Evolutionary conservation across 805 yeast genomes (phyloP), one percentile per base, ranked within the genome.

Genomic region (Wickerhamiella azyma): DNA sequence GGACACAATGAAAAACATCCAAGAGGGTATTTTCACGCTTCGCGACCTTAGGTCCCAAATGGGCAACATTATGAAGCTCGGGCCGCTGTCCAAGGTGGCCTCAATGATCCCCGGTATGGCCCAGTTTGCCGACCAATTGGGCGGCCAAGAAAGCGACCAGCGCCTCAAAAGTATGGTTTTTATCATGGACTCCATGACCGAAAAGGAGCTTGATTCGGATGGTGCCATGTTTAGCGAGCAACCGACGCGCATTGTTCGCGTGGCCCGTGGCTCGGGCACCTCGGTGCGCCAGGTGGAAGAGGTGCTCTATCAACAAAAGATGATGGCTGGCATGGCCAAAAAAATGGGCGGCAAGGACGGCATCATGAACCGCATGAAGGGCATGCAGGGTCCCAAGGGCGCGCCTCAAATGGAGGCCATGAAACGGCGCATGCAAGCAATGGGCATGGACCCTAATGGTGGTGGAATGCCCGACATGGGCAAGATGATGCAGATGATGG

Each of bases 31-130:
- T 56, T 89, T 89, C 65, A 86, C 97, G 1, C 69, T 89, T 46
- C 71, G 85, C 51, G 97, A 92, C 64, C 76, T 89, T 66, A 88
- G 92, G 57, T 82, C 89, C 46, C 97, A 92, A 64, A 82, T 89
- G 94, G 81, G 82, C 62, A 89, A 88, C 54, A 82, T 92, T 55
- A 71, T 89, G 75, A 92, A 92, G 63, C 85, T 92, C 94, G 98
- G 98, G 1, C 96, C 97, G 2, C 66, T 89, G 45, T 79, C 94
- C 19, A 88, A 92, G 61, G 85, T 89, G 52, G 96, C 96, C 2
- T 76, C 81, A 45, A 89, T 89, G 96, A 78, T 89, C 49, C 98
- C 98, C 0, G 92, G 96, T 58, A 75, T 86, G 66, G 76, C 88
- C 32, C 77, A 76, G 53, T 72, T 89, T 71, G 80, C 89, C 75